A percentile compares a stretch with the other conserved stretches of the same genome.
phyloP scores from a whole-genome alignment of 139 green algal species.

The Pedinophyceae sp. region DNA sequence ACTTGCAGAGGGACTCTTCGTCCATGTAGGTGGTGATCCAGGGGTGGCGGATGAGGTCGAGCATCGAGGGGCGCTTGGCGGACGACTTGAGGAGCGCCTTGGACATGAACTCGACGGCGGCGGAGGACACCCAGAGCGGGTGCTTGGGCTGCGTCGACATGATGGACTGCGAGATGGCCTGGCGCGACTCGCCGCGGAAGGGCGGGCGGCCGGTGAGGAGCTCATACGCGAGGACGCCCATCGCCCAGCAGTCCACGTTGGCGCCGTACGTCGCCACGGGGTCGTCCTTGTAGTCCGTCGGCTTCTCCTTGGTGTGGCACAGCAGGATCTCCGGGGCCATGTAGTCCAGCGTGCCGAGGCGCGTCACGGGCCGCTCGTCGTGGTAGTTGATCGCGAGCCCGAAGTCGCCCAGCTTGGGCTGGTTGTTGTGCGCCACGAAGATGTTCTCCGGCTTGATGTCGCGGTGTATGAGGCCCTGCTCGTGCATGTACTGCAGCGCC shows the following conservation, averaged over 20 bases:
- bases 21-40: not conserved
- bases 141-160: not conserved
- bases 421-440: not conserved
- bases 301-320: not conserved
- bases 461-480: not conserved
- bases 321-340: constrained; percentile 3
- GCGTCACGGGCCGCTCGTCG: not conserved
- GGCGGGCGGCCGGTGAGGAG: constrained; percentile 2
- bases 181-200: not conserved
- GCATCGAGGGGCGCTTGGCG: not conserved
- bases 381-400: constrained; percentile 4
- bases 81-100: not conserved
- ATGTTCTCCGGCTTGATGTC: constrained; percentile 11
- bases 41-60: not conserved
- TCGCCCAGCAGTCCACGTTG: constrained; percentile 3
- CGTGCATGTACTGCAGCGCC: constrained; percentile 2
- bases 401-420: constrained; percentile 2
- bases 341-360: constrained; percentile 5
- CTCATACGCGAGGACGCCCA: constrained; percentile 4
- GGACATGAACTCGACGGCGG: constrained; percentile 2
- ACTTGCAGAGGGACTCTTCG: no score
- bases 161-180: not conserved
- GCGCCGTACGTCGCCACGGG: not conserved
- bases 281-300: not conserved
- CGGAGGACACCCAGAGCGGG: not conserved